Base-by-base conservation (phyloP, 1,139 yeast genomes). In the Geotrichum macrosporum region DNA sequence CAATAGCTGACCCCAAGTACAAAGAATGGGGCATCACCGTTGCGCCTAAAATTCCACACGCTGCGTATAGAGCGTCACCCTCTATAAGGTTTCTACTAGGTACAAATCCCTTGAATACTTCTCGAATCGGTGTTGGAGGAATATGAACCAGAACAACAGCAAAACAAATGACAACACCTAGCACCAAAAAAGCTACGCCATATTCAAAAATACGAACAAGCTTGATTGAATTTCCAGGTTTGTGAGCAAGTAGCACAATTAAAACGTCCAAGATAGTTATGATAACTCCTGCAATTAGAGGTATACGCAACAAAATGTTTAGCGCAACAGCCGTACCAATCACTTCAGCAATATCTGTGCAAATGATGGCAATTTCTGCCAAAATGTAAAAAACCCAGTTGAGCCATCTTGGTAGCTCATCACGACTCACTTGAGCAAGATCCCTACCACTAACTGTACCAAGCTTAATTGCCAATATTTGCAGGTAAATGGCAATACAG, bases 21-120 rank as follows among this genome's bases (percentile, higher is more conserved):
- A 92, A 71, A 1, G 95, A 84, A 64, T 92, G 98, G 2, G 98
- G 98, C 98, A 92, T 92, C 24, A 92, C 95, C 1, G 97, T 94
- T 24, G 97, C 96, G 16, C 98, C 98, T 47, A 92, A 71, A 47
- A 92, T 84, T 19, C 96, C 97, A 56, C 94, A 80, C 44, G 95
- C 80, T 35, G 87, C 71, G 62, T 85, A 92, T 37, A 89, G 70
- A 0, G 96, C 97, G 33, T 85, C 81, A 50, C 81, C 79, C 47
- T 86, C 85, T 32, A 87, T 74, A 15, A 87, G 79, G 44, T 79
- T 77, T 27, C 68, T 72, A 24, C 85, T 82, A 1, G 98, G 98
- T 32, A 92, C 65, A 37, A 83, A 87, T 0, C 98, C 98, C 52
- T 65, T 62, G 41, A 81, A 64, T 2, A 87, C 77, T 36, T 77